Conservation (phyloP, 208 protist genomes). For the Hexamita inflata region DNA sequence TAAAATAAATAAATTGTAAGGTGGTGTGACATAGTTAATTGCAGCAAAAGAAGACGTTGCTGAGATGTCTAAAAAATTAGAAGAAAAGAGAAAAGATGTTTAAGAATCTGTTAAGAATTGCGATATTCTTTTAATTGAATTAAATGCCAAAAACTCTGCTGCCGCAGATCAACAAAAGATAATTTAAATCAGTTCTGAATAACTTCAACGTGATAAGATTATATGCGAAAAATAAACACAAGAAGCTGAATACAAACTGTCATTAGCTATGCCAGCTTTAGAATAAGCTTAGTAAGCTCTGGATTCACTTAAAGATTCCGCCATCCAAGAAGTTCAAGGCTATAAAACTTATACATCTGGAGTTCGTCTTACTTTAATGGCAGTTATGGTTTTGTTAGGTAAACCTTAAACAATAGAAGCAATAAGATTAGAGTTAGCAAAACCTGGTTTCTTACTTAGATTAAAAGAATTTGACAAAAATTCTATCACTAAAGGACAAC, state of each 20-base stretch:
- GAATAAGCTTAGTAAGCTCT: slow-evolving; percentile 76
- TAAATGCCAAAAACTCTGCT: slow-evolving; percentile 74
- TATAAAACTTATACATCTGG: slow-evolving; percentile 77
- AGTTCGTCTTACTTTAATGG: slow-evolving; percentile 56
- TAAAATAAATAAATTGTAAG: not conserved
- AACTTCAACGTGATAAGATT: slow-evolving; percentile 64
- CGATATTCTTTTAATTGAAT: slow-evolving; percentile 77
- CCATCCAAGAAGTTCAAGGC: slow-evolving; percentile 87
- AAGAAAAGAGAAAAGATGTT: slow-evolving; percentile 56
- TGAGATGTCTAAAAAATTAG: slow-evolving; percentile 56
- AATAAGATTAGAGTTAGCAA: too few relatives aligned
- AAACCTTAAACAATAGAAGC: too few relatives aligned
- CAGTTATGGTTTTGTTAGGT: slow-evolving; percentile 56
- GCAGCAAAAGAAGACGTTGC: slow-evolving; percentile 53
- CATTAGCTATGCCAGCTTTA: slow-evolving; percentile 79
- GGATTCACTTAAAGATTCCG: slow-evolving; percentile 76
- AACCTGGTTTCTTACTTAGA: too few relatives aligned
- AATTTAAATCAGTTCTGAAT: slow-evolving; percentile 51
- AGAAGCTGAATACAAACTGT: slow-evolving; percentile 76
- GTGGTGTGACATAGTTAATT: slow-evolving; percentile 48
- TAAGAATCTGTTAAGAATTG: slow-evolving; percentile 63
- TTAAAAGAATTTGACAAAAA: slow-evolving; percentile 73
- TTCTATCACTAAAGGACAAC: slow-evolving; percentile 42
- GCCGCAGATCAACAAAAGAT: slow-evolving; percentile 57
- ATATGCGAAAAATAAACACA: slow-evolving; percentile 66